Evolutionary conservation across 768 basidiomycete species (phyloP).

Genomic region (Termitomyces sp.): DNA sequence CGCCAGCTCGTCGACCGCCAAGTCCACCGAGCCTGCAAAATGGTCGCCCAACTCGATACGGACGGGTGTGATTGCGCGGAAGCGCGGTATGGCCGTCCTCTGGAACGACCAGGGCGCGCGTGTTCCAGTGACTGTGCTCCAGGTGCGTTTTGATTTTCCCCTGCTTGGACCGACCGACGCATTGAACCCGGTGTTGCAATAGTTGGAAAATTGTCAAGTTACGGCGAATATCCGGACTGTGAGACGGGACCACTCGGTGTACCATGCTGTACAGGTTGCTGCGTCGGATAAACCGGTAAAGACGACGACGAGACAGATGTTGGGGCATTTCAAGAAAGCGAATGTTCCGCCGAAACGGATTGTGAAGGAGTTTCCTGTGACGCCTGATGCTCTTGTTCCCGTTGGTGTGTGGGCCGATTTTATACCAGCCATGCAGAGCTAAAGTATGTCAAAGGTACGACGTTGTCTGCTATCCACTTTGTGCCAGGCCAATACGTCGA

Average conservation of each 20-base stretch:
- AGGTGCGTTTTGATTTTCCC: constrained; percentile 46
- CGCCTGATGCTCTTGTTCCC: constrained; percentile 84
- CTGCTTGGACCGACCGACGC: neutral
- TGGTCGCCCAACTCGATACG: constrained; percentile 86
- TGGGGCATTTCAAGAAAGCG: constrained; percentile 86
- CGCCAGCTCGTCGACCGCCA: constrained; percentile 24
- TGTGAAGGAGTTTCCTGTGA: constrained; percentile 85
- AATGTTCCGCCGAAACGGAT: constrained; percentile 77
- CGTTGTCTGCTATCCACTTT: constrained; percentile 87
- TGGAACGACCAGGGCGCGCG: constrained; percentile 90
- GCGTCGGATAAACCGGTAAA: constrained; percentile 71
- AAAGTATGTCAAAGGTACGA: constrained; percentile 62
- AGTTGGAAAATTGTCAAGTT: constrained; percentile 89
- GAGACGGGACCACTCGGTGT: constrained; percentile 62
- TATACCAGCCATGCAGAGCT: neutral
- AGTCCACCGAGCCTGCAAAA: constrained; percentile 35
- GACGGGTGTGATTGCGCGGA: constrained; percentile 90
- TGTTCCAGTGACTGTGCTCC: constrained; percentile 89
- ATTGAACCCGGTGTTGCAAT: neutral
- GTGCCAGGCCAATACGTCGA: constrained; percentile 97
- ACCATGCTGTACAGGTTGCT: constrained; percentile 93
- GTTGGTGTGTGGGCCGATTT: constrained; percentile 56
- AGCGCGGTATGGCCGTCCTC: constrained; percentile 92
- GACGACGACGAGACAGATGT: constrained; percentile 72
- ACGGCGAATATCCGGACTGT: constrained; percentile 70